Evolutionary conservation across 495 filamentous ascomycete species (phyloP).

Genomic region (Penicillium silybi): DNA sequence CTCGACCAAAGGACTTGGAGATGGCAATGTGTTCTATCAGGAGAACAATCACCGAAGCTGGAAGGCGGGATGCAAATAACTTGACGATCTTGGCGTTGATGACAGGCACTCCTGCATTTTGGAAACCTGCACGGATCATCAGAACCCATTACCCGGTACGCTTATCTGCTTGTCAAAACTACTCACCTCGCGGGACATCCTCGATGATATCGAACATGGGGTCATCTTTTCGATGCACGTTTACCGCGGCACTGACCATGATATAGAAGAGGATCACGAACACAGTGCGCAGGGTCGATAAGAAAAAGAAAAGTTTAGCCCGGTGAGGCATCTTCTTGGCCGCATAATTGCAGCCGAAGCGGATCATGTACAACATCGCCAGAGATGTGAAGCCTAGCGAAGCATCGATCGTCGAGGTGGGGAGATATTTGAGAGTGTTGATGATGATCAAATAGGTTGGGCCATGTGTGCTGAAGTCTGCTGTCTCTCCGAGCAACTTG

Average conservation of each 20-base stretch:
- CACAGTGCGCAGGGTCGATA: conserved; percentile 79
- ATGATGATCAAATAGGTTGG: conserved; percentile 80
- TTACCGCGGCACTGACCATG: conserved; percentile 79
- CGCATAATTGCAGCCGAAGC: conserved; percentile 55
- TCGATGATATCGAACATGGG: conserved; percentile 64
- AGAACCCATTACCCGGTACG: neutral
- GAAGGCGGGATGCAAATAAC: conserved; percentile 58
- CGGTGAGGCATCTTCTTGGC: conserved; percentile 63
- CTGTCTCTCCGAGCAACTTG: conserved; percentile 73
- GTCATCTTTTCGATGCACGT: conserved; percentile 49
- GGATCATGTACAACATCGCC: conserved; percentile 72
- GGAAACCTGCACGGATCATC: conserved; percentile 40
- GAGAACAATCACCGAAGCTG: conserved; percentile 73
- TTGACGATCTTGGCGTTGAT: conserved; percentile 59
- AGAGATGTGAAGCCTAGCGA: conserved; percentile 83
- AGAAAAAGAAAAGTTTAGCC: conserved; percentile 78
- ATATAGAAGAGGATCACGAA: conserved; percentile 90
- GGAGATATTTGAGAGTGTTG: conserved; percentile 72
- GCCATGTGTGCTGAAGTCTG: conserved; percentile 63
- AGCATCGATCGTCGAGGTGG: conserved; percentile 64
- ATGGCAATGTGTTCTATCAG: no score
- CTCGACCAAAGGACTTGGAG: no score
- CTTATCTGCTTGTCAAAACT: neutral
- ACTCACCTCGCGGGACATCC: conserved; percentile 62
- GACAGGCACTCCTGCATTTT: conserved; percentile 64